Evolutionary conservation across 2,329 filamentous ascomycete genomes (phyloP).

Genomic region (Arthrobotrys sinensis): DNA sequence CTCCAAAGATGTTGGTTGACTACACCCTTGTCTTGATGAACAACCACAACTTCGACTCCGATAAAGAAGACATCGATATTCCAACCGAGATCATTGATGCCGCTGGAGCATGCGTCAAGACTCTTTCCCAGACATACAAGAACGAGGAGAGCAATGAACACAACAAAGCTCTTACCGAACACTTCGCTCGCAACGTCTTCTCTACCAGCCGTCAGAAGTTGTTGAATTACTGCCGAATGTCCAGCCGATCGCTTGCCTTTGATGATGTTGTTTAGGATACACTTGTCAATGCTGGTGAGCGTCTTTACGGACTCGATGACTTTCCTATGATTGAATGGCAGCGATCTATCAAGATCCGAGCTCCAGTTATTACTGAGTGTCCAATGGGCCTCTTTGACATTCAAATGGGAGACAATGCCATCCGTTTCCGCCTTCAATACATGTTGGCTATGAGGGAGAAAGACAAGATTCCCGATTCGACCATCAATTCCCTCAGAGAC

Average conservation of each 20-base stretch:
- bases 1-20: slow-evolving; percentile 39
- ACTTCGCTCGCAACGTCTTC: slow-evolving; percentile 44
- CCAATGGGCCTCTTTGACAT: slow-evolving; percentile 44
- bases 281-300: slow-evolving; percentile 45
- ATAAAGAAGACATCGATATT: slow-evolving; percentile 18
- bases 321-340: slow-evolving; percentile 23
- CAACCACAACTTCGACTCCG: slow-evolving; percentile 31
- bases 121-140: slow-evolving; percentile 9
- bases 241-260: slow-evolving; percentile 41
- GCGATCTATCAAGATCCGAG: slow-evolving; percentile 15
- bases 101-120: slow-evolving; percentile 22
- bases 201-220: slow-evolving; percentile 35
- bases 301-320: slow-evolving; percentile 33
- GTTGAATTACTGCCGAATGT: slow-evolving; percentile 22
- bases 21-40: slow-evolving; percentile 40
- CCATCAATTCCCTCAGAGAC: slow-evolving; percentile 8
- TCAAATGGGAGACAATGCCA: slow-evolving; percentile 30
- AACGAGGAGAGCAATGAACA: slow-evolving; percentile 8
- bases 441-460: slow-evolving; percentile 46
- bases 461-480: slow-evolving; percentile 27
- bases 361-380: slow-evolving; percentile 12
- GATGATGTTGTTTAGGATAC: slow-evolving; percentile 51
- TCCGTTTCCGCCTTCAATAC: slow-evolving; percentile 42
- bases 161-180: slow-evolving; percentile 32
- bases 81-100: slow-evolving; percentile 44